A percentile compares a stretch with the other conserved stretches of the same genome.
These are phyloP conservation scores for Lactarius akahatsu DNA, from an alignment of 768 basidiomycete species.

Conservation along the genomic window DNA sequence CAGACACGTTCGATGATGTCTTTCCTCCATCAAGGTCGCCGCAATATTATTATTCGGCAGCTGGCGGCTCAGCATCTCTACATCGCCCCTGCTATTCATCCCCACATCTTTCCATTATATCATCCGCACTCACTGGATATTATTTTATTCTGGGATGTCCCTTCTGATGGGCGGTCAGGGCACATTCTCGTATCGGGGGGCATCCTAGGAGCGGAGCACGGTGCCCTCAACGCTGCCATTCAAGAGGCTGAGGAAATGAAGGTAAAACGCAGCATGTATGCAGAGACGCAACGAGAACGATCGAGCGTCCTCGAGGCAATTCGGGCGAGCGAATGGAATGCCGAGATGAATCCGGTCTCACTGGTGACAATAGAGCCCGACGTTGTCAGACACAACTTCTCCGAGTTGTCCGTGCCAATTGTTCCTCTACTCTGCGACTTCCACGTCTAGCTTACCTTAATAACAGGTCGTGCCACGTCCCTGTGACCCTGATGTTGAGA, in stretches of 20 bases:
- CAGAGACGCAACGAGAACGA: slow-evolving; percentile 80
- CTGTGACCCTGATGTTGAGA: slow-evolving; percentile 56
- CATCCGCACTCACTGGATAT: slow-evolving; percentile 72
- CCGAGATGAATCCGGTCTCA: slow-evolving; percentile 69
- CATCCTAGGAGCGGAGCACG: slow-evolving; percentile 67
- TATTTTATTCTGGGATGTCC: slow-evolving; percentile 73
- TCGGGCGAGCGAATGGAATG: slow-evolving; percentile 69
- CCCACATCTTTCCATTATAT: slow-evolving; percentile 76
- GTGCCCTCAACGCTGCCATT: slow-evolving; percentile 59
- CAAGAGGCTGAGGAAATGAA: slow-evolving; percentile 60
- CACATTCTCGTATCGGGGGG: slow-evolving; percentile 57
- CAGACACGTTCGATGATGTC: slow-evolving; percentile 38
- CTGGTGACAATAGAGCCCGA: slow-evolving; percentile 48
- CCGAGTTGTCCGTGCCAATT: slow-evolving; percentile 50
- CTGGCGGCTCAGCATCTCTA: slow-evolving; percentile 49
- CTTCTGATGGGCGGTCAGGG: slow-evolving; percentile 58
- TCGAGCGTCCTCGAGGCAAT: slow-evolving; percentile 65
- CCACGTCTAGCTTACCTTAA: slow-evolving; percentile 9
- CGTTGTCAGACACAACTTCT: slow-evolving; percentile 62
- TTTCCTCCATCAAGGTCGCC: slow-evolving; percentile 54
- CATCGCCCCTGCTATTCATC: slow-evolving; percentile 52
- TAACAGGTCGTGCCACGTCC: slow-evolving; percentile 53
- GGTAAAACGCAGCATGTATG: slow-evolving; percentile 82
- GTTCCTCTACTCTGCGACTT: neutral
- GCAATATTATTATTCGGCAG: slow-evolving; percentile 41